Percentiles rank a stretch among this genome's conserved stretches.
These are phyloP conservation scores for Rhipidocladum racemiflorum DNA, from an alignment of 176 grass and related monocot species.

Conservation along the genomic window DNA sequence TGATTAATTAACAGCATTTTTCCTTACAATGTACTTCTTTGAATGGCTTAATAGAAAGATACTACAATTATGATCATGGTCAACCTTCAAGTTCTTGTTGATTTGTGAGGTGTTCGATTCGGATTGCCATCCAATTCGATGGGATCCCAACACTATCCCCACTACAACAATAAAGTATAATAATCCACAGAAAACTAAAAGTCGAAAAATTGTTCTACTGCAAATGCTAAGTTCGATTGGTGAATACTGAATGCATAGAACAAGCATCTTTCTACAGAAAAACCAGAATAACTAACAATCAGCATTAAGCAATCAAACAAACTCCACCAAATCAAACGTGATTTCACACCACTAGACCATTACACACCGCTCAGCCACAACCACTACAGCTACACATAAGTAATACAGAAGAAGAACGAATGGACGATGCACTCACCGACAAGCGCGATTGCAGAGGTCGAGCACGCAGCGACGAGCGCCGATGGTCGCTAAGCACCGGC, in stretches of 20 bases:
- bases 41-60: too few relatives aligned
- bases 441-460: constrained; percentile 76
- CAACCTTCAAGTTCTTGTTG: background rate
- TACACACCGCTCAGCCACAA: background rate
- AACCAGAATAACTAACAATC: constrained; percentile 16
- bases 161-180: background rate
- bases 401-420: constrained; percentile 14
- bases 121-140: background rate
- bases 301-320: background rate
- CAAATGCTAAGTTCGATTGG: background rate
- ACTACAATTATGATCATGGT: too few relatives aligned
- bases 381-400: background rate
- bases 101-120: background rate
- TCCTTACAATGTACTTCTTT: too few relatives aligned
- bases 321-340: background rate
- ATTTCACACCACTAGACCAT: background rate
- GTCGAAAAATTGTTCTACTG: too few relatives aligned
- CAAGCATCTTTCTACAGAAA: too few relatives aligned
- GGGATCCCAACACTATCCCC: background rate
- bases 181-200: too few relatives aligned
- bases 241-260: background rate
- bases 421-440: constrained; percentile 45
- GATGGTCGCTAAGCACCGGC: constrained; percentile 73
- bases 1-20: too few relatives aligned
- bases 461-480: constrained; percentile 60